These are phyloP conservation scores for Suillus decipiens DNA, from an alignment of 768 basidiomycete species.

Conservation along the genomic window DNA sequence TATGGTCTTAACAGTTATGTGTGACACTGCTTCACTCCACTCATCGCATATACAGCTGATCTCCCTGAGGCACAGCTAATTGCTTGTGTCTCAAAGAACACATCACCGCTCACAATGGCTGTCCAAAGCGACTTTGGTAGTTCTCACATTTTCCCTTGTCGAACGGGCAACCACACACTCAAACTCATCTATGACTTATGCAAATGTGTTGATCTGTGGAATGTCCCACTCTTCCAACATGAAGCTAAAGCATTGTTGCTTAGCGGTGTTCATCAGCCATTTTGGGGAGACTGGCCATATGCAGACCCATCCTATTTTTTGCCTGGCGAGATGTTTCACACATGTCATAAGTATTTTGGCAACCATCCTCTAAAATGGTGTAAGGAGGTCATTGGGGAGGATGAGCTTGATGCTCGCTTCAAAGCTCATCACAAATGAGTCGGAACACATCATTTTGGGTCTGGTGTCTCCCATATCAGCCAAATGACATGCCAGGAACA, in stretches of 20 bases:
- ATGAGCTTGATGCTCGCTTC: conserved; percentile 39
- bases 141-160: neutral
- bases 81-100: conserved; percentile 9
- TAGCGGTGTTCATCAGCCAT: conserved; percentile 24
- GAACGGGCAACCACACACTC: neutral
- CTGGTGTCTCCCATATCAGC: conserved; percentile 40
- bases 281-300: conserved; percentile 40
- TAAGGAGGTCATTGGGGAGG: conserved; percentile 28
- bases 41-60: conserved; percentile 12
- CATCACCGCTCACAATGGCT: conserved; percentile 12
- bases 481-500: conserved; percentile 45
- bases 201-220: conserved; percentile 20
- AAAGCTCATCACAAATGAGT: conserved; percentile 32
- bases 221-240: conserved; percentile 26
- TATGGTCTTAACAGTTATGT: no score
- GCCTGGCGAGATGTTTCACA: conserved; percentile 40
- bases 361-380: conserved; percentile 44
- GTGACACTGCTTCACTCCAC: conserved; percentile 16
- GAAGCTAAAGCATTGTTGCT: conserved; percentile 16
- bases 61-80: conserved; percentile 10
- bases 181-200: conserved; percentile 4
- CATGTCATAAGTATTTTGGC: conserved; percentile 18
- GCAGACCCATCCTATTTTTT: conserved; percentile 35
- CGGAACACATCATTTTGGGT: conserved; percentile 36
- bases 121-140: conserved; percentile 3